Conservation (phyloP, 2,329 filamentous ascomycete species). For the Colletotrichum orchidophilum region DNA sequence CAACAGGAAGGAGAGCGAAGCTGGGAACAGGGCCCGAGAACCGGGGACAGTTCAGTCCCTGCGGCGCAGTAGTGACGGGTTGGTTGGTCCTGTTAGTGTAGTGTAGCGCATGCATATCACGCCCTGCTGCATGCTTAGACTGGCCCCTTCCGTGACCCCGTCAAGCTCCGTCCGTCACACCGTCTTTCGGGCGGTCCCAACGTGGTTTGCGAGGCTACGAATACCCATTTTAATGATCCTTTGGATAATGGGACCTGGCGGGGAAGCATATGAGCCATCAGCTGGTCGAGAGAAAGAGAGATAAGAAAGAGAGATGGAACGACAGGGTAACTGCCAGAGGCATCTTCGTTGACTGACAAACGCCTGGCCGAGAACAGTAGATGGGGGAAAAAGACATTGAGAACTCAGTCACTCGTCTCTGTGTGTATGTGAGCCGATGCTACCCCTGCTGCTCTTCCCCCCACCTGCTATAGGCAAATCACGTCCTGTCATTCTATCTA, state of each 20-base stretch:
- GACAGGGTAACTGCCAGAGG: too few species aligned
- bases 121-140: not conserved
- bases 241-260: too few species aligned
- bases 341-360: too few species aligned
- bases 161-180: not conserved
- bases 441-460: slow-evolving; percentile 7
- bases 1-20: not conserved
- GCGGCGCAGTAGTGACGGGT: not conserved
- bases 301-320: too few species aligned
- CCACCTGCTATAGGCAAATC: slow-evolving; percentile 18
- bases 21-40: slow-evolving; percentile 10
- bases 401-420: not conserved
- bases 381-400: too few species aligned
- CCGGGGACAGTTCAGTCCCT: not conserved
- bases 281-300: not conserved
- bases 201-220: not conserved
- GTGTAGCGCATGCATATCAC: not conserved
- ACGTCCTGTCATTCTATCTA: slow-evolving; percentile 8
- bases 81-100: not conserved
- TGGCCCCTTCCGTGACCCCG: not conserved
- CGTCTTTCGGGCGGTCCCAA: slow-evolving; percentile 2
- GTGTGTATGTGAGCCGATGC: slow-evolving; percentile 5
- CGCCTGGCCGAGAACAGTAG: not conserved
- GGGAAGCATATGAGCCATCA: not conserved
- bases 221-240: not conserved